These are phyloP conservation scores for Metschnikowia aberdeeniae DNA, from an alignment of 805 yeast species.

Conservation along the genomic window DNA sequence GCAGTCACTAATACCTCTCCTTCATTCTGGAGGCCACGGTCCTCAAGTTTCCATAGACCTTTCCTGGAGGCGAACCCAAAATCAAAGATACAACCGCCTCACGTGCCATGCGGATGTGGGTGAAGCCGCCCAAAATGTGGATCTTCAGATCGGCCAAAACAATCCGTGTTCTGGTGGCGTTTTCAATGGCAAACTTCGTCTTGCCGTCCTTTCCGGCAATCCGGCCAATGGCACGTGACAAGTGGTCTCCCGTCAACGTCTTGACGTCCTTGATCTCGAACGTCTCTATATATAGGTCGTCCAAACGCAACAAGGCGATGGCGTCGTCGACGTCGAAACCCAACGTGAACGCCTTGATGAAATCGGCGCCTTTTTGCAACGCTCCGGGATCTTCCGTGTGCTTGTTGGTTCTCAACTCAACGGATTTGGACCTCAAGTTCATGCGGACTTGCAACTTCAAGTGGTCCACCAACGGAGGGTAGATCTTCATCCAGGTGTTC, in stretches of 20 bases:
- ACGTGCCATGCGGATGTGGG: slow-evolving; percentile 97
- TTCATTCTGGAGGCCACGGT: slow-evolving; percentile 96
- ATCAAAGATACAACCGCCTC: slow-evolving; percentile 92
- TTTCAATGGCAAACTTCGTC: slow-evolving; percentile 97
- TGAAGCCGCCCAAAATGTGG: slow-evolving; percentile 94
- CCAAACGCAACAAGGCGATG: slow-evolving; percentile 87
- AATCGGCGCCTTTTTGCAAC: slow-evolving; percentile 96
- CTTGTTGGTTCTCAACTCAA: slow-evolving; percentile 80
- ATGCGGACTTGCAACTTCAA: slow-evolving; percentile 92
- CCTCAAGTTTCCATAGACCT: slow-evolving; percentile 94
- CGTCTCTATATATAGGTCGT: slow-evolving; percentile 94
- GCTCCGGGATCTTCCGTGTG: slow-evolving; percentile 90
- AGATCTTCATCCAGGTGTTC: slow-evolving; percentile 86
- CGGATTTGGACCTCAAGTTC: slow-evolving; percentile 84
- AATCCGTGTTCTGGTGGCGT: slow-evolving; percentile 96
- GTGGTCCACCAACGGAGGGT: slow-evolving; percentile 94
- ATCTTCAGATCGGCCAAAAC: slow-evolving; percentile 96
- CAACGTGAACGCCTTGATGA: slow-evolving; percentile 88
- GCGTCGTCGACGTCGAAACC: slow-evolving; percentile 98
- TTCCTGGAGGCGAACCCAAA: slow-evolving; percentile 97
- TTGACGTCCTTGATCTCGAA: slow-evolving; percentile 97
- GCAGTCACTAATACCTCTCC: slow-evolving; percentile 66
- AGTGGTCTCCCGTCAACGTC: slow-evolving; percentile 91
- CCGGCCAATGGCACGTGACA: slow-evolving; percentile 98
- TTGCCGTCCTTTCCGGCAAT: slow-evolving; percentile 99